These are phyloP conservation scores for Suillus brevipes DNA, from an alignment of 768 basidiomycete genomes.

Conservation along the genomic window DNA sequence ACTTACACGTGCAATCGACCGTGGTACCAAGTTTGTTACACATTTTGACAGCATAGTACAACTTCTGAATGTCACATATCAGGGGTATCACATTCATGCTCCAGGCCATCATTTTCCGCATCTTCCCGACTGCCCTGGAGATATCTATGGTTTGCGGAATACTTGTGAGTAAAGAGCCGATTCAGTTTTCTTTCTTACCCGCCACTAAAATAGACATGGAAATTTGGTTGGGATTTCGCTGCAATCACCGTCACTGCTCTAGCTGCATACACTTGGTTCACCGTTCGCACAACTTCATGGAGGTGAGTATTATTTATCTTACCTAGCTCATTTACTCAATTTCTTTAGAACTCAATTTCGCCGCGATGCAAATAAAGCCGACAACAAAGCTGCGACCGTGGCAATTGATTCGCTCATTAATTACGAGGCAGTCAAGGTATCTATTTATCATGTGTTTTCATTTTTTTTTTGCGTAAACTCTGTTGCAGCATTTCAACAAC, in stretches of 20 bases:
- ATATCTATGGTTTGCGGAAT: constrained; percentile 98
- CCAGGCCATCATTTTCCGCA: constrained; percentile 90
- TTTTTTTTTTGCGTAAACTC: constrained; percentile 7
- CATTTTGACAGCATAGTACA: neutral
- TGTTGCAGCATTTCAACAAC: constrained; percentile 90
- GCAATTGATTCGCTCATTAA: constrained; percentile 97
- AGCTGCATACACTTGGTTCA: constrained; percentile 95
- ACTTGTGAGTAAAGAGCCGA: constrained; percentile 53
- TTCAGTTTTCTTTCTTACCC: neutral
- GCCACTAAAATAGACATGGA: constrained; percentile 68
- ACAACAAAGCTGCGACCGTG: constrained; percentile 92
- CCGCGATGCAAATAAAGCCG: constrained; percentile 91
- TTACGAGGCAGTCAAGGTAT: constrained; percentile 96
- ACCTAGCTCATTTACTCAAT: neutral
- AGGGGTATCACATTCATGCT: constrained; percentile 97
- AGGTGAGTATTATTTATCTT: constrained; percentile 47
- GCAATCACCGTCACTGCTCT: constrained; percentile 84
- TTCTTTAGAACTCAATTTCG: constrained; percentile 81
- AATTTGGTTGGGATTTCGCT: constrained; percentile 97
- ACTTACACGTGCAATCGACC: constrained; percentile 92
- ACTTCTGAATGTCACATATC: constrained; percentile 1
- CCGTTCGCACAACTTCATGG: constrained; percentile 95
- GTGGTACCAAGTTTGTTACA: constrained; percentile 84
- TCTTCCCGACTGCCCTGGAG: constrained; percentile 94
- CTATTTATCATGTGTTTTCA: constrained; percentile 8